Percentiles rank a stretch among this genome's conserved stretches.
Conservation (phyloP, 257 asterid species). For the Solanum pinnatisectum region DNA sequence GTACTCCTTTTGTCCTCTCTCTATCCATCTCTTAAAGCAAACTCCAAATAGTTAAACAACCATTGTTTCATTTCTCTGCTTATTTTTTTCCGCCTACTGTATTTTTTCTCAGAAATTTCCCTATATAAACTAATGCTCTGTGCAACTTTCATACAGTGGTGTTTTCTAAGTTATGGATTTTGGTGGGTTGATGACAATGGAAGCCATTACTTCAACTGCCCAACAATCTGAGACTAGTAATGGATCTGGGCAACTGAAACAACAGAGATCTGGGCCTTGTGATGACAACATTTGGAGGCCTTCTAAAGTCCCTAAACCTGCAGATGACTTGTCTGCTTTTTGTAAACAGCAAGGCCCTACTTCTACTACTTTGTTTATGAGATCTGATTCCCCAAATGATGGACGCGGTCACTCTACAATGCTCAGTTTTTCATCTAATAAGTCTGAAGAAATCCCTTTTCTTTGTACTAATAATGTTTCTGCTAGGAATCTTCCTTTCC, state of each 20-base stretch:
- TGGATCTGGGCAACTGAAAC: conserved; percentile 15
- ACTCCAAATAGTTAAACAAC: background rate
- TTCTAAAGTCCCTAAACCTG: background rate
- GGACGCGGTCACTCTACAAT: background rate
- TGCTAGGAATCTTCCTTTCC: background rate
- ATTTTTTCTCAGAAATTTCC: background rate
- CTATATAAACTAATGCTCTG: conserved; percentile 2
- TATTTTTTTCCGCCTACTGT: background rate
- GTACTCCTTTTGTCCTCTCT: conserved; percentile 3
- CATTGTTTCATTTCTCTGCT: background rate
- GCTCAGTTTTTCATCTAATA: conserved; percentile 11
- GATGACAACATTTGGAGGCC: conserved; percentile 12
- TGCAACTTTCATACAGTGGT: background rate
- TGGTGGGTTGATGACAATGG: conserved; percentile 10
- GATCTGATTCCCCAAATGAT: conserved; percentile 17
- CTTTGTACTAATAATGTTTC: background rate
- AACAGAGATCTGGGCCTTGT: conserved; percentile 23
- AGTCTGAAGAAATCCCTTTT: conserved; percentile 8
- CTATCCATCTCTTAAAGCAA: background rate
- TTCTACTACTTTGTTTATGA: conserved; percentile 6
- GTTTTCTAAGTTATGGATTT: conserved; percentile 12
- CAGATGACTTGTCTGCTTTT: conserved; percentile 7
- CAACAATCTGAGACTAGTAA: background rate
- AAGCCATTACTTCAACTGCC: background rate
- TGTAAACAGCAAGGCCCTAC: background rate